Evolutionary conservation across 2,329 filamentous ascomycete genomes (phyloP), one percentile per base, ranked within the genome.

Genomic region (Fusarium foetens): DNA sequence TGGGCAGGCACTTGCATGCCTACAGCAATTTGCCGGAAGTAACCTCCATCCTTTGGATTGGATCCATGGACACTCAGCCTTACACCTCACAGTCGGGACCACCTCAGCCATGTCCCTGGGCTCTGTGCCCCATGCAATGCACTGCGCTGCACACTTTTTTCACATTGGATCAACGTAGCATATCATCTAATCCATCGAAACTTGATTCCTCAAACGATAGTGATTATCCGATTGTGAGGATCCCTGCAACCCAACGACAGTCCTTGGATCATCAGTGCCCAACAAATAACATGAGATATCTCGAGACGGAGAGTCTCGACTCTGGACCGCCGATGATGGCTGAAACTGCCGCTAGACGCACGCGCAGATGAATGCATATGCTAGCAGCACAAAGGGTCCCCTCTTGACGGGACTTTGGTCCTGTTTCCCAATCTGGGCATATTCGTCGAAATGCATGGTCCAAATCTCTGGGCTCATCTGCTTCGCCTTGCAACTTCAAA

Each of bases 61-160:
- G 16, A 21, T 35, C 35, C 10, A 39, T 42, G 38, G n/a, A 39
- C n/a, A 38, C 52, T 71, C 68, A 71, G 67, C 58, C 59, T 75
- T 75, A 75, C 29, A 68, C 73, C 74, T 74, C 67, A 73, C 64
- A 68, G 52, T 66, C 58, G 61, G 69, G 60, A 68, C 66, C 54
- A 68, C 66, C 55, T 54, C 52, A 57, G 53, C 39, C 41, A 46
- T 55, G 54, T 69, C 57, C 67, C 68, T 59, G 63, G 49, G 43
- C 49, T 51, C 45, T 38, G 53, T 52, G 41, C 63, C 63, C 53
- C 64, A 62, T 46, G 38, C 36, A 53, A 66, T 67, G 64, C 57
- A 25, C 43, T 51, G 39, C 43, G 31, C 49, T 68, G 64, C 49
- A 64, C 31, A 29, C 39, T 64, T 54, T 63, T 21, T 64, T 65